These are phyloP conservation scores for Backusella tarrabulga DNA, from an alignment of 192 early-diverging fungal genomes.

Conservation along the genomic window DNA sequence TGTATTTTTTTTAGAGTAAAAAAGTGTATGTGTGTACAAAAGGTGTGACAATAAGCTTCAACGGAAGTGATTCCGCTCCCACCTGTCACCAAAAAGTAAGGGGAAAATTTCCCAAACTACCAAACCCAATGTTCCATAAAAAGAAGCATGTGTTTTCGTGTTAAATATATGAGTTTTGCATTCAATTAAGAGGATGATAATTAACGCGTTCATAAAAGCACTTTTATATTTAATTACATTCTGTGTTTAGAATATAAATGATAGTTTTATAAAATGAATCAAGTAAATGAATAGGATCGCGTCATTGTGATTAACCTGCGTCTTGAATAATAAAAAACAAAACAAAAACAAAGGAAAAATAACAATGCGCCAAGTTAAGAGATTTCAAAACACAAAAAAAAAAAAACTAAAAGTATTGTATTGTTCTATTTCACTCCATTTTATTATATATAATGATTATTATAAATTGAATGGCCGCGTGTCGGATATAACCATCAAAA, in stretches of 20 bases:
- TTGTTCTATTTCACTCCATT: not conserved
- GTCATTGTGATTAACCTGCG: not conserved
- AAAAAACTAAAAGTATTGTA: not conserved
- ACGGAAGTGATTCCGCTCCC: not conserved
- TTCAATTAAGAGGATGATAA: not conserved
- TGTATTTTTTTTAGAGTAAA: not conserved
- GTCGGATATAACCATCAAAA: not conserved
- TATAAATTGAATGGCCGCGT: not conserved
- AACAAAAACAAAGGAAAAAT: not conserved
- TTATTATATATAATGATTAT: not conserved
- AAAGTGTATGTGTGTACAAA: not conserved
- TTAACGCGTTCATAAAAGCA: not conserved
- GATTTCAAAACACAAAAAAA: constrained; percentile 1
- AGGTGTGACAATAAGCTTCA: not conserved
- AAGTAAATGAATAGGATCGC: not conserved
- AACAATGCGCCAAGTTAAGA: constrained; percentile 1
- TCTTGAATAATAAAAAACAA: not conserved
- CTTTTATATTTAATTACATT: not conserved
- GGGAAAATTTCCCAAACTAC: not conserved
- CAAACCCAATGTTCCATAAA: not conserved
- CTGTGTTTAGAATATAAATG: not conserved
- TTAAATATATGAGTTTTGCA: not conserved
- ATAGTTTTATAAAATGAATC: not conserved
- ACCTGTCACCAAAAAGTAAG: not conserved
- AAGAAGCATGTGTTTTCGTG: not conserved